Evolutionary conservation across 257 asterid genomes (phyloP).

Genomic region (Echium plantagineum): DNA sequence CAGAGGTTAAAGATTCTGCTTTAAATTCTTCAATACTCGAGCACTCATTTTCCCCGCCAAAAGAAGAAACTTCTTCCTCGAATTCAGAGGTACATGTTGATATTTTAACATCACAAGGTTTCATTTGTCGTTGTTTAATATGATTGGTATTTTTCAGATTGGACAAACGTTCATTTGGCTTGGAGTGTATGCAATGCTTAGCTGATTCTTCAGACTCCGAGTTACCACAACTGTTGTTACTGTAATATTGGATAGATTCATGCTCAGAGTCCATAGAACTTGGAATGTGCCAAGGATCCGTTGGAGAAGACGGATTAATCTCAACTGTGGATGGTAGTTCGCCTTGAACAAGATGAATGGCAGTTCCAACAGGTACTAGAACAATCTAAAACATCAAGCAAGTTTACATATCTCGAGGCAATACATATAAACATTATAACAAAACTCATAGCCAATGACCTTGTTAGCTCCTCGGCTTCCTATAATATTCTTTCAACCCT

Average conservation of each 20-base stretch:
- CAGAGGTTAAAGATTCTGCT: constrained; percentile 24
- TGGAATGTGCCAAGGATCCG: constrained; percentile 91
- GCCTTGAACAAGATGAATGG: constrained; percentile 68
- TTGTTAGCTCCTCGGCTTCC: constrained; percentile 89
- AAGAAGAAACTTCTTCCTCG: constrained; percentile 13
- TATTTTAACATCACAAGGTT: constrained; percentile 17
- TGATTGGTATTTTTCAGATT: background rate
- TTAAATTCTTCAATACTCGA: constrained; percentile 25
- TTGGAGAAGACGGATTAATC: constrained; percentile 36
- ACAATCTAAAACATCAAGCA: constrained; percentile 42
- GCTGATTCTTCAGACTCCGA: background rate
- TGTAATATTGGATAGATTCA: background rate
- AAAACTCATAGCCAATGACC: constrained; percentile 25
- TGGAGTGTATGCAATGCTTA: background rate
- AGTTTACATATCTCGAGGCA: constrained; percentile 2
- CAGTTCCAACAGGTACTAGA: constrained; percentile 85
- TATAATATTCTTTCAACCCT: constrained; percentile 67
- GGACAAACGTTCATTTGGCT: background rate
- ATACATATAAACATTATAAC: constrained; percentile 5
- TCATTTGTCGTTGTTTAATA: background rate
- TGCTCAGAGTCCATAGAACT: constrained; percentile 37
- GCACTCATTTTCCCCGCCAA: constrained; percentile 24
- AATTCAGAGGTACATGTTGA: constrained; percentile 16
- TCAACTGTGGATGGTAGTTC: constrained; percentile 67
- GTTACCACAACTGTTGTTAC: background rate